phyloP scores from a whole-genome alignment of 768 basidiomycete genomes.

The Leucocoprinus leucothites region DNA sequence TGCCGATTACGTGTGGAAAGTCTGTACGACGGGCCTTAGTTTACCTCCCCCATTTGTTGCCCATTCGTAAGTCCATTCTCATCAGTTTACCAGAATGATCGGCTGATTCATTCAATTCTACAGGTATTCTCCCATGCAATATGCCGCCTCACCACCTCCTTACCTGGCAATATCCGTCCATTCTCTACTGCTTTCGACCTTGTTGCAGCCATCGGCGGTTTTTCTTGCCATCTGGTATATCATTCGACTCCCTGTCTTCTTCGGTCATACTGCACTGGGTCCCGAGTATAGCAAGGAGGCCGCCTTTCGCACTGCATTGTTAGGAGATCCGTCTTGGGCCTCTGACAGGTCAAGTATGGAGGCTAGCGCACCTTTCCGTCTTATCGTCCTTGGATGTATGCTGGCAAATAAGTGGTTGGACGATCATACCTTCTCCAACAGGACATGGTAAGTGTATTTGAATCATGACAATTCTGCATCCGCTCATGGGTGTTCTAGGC shows the following conservation, averaged over 20 bases:
- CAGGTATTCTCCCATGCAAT: constrained; percentile 23
- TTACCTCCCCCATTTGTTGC: constrained; percentile 52
- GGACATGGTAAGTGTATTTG: constrained; percentile 64
- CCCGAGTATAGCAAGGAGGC: constrained; percentile 55
- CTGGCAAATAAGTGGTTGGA: constrained; percentile 87
- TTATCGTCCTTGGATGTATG: constrained; percentile 80
- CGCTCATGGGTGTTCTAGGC: constrained; percentile 41
- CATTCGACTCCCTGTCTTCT: constrained; percentile 68
- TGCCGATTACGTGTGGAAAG: constrained; percentile 78
- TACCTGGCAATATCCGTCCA: constrained; percentile 63
- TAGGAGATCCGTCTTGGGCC: constrained; percentile 45
- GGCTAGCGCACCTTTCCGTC: constrained; percentile 63
- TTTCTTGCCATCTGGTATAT: constrained; percentile 83
- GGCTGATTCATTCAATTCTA: constrained; percentile 4
- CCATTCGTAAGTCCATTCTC: constrained; percentile 46
- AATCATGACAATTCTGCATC: not conserved
- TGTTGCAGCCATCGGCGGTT: constrained; percentile 79
- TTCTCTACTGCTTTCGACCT: constrained; percentile 71
- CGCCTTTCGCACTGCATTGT: constrained; percentile 60
- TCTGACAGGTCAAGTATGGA: constrained; percentile 50
- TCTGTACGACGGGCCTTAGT: constrained; percentile 69
- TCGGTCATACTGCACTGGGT: constrained; percentile 48
- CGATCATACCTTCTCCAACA: constrained; percentile 87
- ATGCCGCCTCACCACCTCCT: constrained; percentile 45
- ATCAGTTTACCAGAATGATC: not conserved